Evolutionary conservation across 495 filamentous ascomycete genomes (phyloP).

Genomic region (Clavariopsis aquatica): DNA sequence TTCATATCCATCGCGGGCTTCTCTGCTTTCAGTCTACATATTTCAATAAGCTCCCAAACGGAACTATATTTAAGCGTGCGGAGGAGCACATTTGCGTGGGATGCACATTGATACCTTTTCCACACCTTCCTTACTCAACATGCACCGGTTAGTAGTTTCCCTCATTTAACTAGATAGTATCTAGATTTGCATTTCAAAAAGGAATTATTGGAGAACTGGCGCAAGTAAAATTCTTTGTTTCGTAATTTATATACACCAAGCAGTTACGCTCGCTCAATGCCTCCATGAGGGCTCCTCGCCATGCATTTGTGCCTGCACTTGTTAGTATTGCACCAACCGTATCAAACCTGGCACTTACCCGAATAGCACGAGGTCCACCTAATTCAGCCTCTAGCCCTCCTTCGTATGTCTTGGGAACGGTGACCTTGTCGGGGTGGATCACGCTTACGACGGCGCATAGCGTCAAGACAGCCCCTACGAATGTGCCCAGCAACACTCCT

Average conservation of each 20-base stretch:
- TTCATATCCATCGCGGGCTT: too few relatives aligned
- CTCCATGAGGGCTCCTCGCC: slow-evolving; percentile 17
- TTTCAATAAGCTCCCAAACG: too few relatives aligned
- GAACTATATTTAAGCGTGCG: too few relatives aligned
- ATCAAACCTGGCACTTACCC: slow-evolving; percentile 33
- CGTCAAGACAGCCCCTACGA: slow-evolving; percentile 68
- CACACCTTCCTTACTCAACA: too few relatives aligned
- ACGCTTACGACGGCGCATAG: slow-evolving; percentile 69
- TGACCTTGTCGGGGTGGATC: slow-evolving; percentile 82
- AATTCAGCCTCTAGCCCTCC: slow-evolving; percentile 83
- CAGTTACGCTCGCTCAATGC: neutral
- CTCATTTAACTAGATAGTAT: too few relatives aligned
- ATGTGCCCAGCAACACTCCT: slow-evolving; percentile 69
- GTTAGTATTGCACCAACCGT: slow-evolving; percentile 9
- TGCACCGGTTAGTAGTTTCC: neutral
- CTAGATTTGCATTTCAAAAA: neutral
- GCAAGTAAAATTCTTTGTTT: neutral
- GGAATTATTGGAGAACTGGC: neutral
- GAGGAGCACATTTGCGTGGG: too few relatives aligned
- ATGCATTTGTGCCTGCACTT: slow-evolving; percentile 7
- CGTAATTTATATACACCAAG: neutral
- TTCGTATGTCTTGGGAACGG: slow-evolving; percentile 75
- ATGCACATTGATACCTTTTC: too few relatives aligned
- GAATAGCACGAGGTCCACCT: slow-evolving; percentile 61
- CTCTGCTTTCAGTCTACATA: too few relatives aligned